phyloP scores from a whole-genome alignment of 2,329 filamentous ascomycete genomes.

The Monilinia vaccinii-corymbosi region DNA sequence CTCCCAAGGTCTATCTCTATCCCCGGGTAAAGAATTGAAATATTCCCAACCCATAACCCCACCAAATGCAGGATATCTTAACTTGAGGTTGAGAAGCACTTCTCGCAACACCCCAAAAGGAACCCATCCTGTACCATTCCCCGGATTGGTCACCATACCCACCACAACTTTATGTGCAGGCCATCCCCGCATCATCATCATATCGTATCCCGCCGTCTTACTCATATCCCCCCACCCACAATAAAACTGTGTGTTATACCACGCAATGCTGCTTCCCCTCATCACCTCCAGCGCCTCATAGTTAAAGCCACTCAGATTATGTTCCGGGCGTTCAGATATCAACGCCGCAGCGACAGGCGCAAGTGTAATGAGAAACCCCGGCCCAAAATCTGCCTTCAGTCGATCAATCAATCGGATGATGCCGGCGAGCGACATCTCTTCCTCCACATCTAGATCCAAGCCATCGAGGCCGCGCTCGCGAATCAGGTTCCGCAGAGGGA shows the following conservation, averaged over 20 bases:
- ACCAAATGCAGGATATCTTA: slow-evolving; percentile 61
- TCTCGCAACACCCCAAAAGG: slow-evolving; percentile 46
- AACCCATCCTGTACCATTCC: slow-evolving; percentile 62
- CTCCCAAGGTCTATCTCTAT: slow-evolving; percentile 55
- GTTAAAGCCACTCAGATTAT: slow-evolving; percentile 73
- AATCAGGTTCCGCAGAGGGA: slow-evolving; percentile 57
- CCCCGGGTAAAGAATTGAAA: slow-evolving; percentile 70
- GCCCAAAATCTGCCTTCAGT: slow-evolving; percentile 59
- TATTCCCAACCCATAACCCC: slow-evolving; percentile 96
- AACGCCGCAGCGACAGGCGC: slow-evolving; percentile 75
- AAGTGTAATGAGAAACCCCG: slow-evolving; percentile 65
- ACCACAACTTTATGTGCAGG: slow-evolving; percentile 64
- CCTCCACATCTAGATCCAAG: slow-evolving; percentile 73
- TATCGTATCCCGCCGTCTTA: slow-evolving; percentile 39
- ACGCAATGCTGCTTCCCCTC: slow-evolving; percentile 58
- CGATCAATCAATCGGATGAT: slow-evolving; percentile 59
- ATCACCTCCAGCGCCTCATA: slow-evolving; percentile 66
- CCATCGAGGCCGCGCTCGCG: slow-evolving; percentile 54
- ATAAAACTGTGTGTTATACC: slow-evolving; percentile 93
- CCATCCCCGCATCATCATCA: slow-evolving; percentile 57
- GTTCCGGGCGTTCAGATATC: slow-evolving; percentile 41
- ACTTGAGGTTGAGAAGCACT: slow-evolving; percentile 47
- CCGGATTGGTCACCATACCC: slow-evolving; percentile 70
- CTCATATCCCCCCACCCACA: slow-evolving; percentile 57
- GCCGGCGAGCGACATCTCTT: slow-evolving; percentile 58